Percentiles rank a stretch among this genome's conserved stretches.
Evolutionary conservation across 2,329 filamentous ascomycete genomes (phyloP).

Genomic region (Sclerotinia trifoliorum): DNA sequence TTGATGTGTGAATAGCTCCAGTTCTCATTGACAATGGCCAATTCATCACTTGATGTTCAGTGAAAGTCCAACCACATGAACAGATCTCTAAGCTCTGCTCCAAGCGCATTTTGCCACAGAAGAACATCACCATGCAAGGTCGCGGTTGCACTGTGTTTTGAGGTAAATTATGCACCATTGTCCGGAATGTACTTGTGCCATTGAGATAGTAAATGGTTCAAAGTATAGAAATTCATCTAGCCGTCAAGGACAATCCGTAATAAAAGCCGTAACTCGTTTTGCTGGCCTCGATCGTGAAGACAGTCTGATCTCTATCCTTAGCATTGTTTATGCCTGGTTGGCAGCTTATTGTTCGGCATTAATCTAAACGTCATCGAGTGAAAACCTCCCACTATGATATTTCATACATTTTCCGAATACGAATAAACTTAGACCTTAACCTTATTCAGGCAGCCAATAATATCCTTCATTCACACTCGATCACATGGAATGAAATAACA

Average conservation of each 20-base stretch:
- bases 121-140: neutral
- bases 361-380: constrained; percentile 10
- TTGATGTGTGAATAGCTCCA: neutral
- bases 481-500: neutral
- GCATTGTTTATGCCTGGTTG: neutral
- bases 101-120: neutral
- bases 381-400: neutral
- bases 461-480: neutral
- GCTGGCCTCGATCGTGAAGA: constrained; percentile 4
- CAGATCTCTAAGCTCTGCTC: neutral
- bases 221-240: neutral
- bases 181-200: neutral
- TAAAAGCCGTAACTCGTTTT: neutral
- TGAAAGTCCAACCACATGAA: neutral
- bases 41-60: constrained; percentile 14
- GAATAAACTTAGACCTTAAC: neutral
- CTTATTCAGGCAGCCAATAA: neutral
- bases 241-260: neutral
- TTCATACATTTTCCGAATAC: constrained; percentile 14
- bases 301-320: constrained; percentile 2
- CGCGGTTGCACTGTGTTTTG: neutral
- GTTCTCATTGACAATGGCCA: neutral
- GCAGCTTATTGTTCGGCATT: neutral
- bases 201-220: neutral
- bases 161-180: neutral